Base-by-base conservation (phyloP, 768 basidiomycete genomes). In the Trametes cingulata region DNA sequence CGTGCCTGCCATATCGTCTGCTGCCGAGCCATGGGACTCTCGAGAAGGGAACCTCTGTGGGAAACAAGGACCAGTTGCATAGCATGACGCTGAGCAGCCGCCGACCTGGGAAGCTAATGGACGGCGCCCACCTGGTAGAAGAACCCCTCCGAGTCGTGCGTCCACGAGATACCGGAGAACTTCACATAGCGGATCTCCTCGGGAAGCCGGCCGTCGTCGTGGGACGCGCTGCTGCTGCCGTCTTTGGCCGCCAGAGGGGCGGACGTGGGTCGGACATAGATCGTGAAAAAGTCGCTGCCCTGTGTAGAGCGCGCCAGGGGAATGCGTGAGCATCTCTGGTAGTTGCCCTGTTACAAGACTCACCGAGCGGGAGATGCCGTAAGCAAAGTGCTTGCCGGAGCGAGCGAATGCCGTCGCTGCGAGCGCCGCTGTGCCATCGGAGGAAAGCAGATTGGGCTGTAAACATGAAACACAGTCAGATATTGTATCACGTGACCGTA, bases 181-280 rank as follows among this genome's bases (percentile, higher is more conserved):
- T 93, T 93, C 62, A 90, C 88, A 68, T 82, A 88, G 55, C 85
- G 81, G 53, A 93, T 73, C 60, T 85, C 86, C 45, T 93, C 91
- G 3, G 77, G 64, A 37, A 91, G 78, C 43, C 85, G 77, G 36
- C 76, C 77, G 19, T 80, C 75, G 64, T 85, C 78, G 52, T 81
- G 77, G 8, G 77, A 75, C 13, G 41, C 69, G 5, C 33, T 52
- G 15, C 33, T 52, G 15, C 45, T 24, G 37, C 75, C 76, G 0
- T 78, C 75, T 5, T 73, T 70, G 8, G 73, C 55, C 14, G 77
- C 75, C 60, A 91, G 76, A 2, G 90, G 88, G 1, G 78, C 76
- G 37, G 77, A 75, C 0, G 88, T 89, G 41, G 80, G 75, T 42
- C 91, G 83, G 51, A 91, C 72, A 67, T 87, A 90, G 61, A 90